Conservation (phyloP, 2,329 filamentous ascomycete species). For the Aspergillus clavatus region DNA sequence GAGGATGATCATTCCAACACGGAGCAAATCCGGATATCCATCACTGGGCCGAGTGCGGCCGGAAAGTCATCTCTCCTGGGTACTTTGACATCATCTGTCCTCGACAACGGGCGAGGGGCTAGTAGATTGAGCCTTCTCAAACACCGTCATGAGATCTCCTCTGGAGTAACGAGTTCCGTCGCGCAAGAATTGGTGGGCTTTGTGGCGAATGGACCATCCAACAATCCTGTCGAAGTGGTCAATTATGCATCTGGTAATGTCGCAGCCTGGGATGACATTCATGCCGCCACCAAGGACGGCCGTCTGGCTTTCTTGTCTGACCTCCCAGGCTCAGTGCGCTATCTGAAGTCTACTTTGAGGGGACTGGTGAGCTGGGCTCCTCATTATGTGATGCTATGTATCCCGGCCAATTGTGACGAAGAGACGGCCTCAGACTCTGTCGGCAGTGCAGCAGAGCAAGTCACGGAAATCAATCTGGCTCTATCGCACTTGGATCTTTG, state of each 20-base stretch:
- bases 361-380: conserved; percentile 94
- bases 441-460: conserved; percentile 21
- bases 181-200: conserved; percentile 93
- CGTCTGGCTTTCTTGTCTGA: conserved; percentile 85
- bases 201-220: conserved; percentile 30
- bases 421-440: conserved; percentile 36
- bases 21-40: conserved; percentile 76
- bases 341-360: conserved; percentile 79
- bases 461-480: conserved; percentile 63
- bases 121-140: conserved; percentile 83
- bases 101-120: conserved; percentile 90
- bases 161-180: conserved; percentile 89
- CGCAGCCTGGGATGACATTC: conserved; percentile 91
- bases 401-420: conserved; percentile 67
- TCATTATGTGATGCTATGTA: conserved; percentile 85
- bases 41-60: conserved; percentile 83
- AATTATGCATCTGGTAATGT: conserved; percentile 86
- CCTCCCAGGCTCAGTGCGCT: conserved; percentile 85
- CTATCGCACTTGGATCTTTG: conserved; percentile 80
- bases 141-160: conserved; percentile 87
- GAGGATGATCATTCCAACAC: conserved; percentile 46
- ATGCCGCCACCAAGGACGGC: conserved; percentile 66
- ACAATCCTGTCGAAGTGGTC: conserved; percentile 50
- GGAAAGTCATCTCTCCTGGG: conserved; percentile 91
- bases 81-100: conserved; percentile 76